Conservation (phyloP, 2,329 filamentous ascomycete species). For the Metarhizium humberi region DNA sequence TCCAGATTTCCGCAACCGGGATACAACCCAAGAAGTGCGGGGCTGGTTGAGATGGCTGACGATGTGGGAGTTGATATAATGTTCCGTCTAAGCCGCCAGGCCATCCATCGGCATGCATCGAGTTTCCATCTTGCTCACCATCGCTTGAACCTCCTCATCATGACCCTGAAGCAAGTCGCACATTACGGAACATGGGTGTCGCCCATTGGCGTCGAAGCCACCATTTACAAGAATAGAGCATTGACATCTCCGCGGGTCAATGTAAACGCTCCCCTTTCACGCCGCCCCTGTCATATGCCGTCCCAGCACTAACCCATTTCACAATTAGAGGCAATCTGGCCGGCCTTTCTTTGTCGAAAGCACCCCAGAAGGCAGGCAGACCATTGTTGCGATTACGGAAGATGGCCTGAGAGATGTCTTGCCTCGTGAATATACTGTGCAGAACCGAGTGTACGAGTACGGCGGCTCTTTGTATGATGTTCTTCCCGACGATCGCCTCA, state of each 20-base stretch:
- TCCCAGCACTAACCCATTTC: not conserved
- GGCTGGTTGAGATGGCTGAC: no score
- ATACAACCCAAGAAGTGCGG: no score
- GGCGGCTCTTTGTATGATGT: conserved; percentile 37
- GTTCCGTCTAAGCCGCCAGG: no score
- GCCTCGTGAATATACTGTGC: conserved; percentile 31
- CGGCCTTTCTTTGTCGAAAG: conserved; percentile 29
- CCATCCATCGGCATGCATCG: not conserved
- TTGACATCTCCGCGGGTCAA: conserved; percentile 26
- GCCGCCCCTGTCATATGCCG: not conserved
- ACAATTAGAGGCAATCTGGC: conserved; percentile 17
- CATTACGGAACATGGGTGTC: conserved; percentile 31
- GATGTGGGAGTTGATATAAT: no score
- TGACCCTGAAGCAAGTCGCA: conserved; percentile 16
- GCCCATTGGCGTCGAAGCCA: conserved; percentile 25
- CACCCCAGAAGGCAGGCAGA: conserved; percentile 28
- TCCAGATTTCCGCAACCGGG: no score
- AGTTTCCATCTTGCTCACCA: not conserved
- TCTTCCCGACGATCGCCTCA: conserved; percentile 27
- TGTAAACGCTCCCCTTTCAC: conserved; percentile 12
- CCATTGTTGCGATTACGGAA: conserved; percentile 32
- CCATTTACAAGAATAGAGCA: conserved; percentile 23
- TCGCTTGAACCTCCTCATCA: conserved; percentile 3
- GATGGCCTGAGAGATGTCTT: conserved; percentile 29
- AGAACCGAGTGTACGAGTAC: conserved; percentile 42